Conservation (phyloP, 2,329 filamentous ascomycete genomes). For the Ceratocystis papillata region DNA sequence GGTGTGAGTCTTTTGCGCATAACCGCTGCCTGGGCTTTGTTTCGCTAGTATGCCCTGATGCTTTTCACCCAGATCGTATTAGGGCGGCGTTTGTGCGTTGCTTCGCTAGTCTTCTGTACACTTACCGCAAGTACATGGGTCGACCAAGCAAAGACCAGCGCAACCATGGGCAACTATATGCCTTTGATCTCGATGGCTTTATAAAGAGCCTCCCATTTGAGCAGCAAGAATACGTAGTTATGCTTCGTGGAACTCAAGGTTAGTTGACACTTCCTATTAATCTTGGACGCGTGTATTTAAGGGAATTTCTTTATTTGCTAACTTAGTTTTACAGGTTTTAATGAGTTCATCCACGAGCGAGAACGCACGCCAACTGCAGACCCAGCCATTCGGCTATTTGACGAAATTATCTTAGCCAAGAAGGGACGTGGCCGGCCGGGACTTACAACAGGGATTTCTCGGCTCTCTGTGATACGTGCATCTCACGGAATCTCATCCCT, state of each 20-base stretch:
- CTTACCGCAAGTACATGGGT: slow-evolving; percentile 53
- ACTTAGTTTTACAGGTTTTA: slow-evolving; percentile 41
- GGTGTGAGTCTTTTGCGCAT: slow-evolving; percentile 50
- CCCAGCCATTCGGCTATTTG: slow-evolving; percentile 62
- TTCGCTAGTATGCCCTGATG: slow-evolving; percentile 52
- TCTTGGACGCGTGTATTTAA: background rate
- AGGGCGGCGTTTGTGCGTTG: slow-evolving; percentile 55
- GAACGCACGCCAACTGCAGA: slow-evolving; percentile 54
- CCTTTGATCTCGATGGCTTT: slow-evolving; percentile 56
- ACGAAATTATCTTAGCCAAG: slow-evolving; percentile 75
- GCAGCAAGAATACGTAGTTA: slow-evolving; percentile 52
- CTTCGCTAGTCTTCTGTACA: slow-evolving; percentile 55
- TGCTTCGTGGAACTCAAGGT: slow-evolving; percentile 59
- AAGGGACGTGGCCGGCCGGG: slow-evolving; percentile 54
- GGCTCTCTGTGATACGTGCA: slow-evolving; percentile 49
- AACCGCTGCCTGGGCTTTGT: slow-evolving; percentile 51
- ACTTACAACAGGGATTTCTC: slow-evolving; percentile 53
- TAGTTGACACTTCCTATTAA: slow-evolving; percentile 27
- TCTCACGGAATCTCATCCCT: slow-evolving; percentile 37
- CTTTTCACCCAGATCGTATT: slow-evolving; percentile 52
- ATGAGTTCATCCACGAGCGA: slow-evolving; percentile 75
- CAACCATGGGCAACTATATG: slow-evolving; percentile 47
- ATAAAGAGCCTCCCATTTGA: slow-evolving; percentile 54
- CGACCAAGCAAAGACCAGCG: slow-evolving; percentile 51
- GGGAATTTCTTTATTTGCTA: background rate